A percentile compares a stretch with the other conserved stretches of the same genome.
These are phyloP conservation scores for Colletotrichum magnum DNA, from an alignment of 2,329 filamentous ascomycete genomes.

Conservation along the genomic window DNA sequence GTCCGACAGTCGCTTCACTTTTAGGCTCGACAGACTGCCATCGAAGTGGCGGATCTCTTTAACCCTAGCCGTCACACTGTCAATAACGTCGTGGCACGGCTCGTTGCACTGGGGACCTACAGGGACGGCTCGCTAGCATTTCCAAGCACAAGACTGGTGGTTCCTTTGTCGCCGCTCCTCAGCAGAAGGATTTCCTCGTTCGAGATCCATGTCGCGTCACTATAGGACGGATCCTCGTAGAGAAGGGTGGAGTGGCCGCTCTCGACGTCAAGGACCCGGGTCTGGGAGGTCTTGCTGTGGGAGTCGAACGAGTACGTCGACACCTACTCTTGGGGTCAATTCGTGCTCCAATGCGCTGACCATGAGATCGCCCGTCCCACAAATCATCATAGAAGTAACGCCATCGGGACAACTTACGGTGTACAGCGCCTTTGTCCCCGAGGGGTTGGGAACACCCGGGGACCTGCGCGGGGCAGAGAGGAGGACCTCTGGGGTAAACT, in stretches of 20 bases:
- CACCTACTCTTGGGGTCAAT: slow-evolving; percentile 61
- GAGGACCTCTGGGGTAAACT: slow-evolving; percentile 83
- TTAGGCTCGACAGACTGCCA: slow-evolving; percentile 71
- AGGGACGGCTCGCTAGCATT: slow-evolving; percentile 53
- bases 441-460: slow-evolving; percentile 76
- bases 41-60: slow-evolving; percentile 64
- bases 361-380: not conserved
- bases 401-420: slow-evolving; percentile 58
- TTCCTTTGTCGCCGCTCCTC: slow-evolving; percentile 63
- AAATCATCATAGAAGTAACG: not conserved
- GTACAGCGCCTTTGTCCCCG: slow-evolving; percentile 75
- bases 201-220: slow-evolving; percentile 83
- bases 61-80: slow-evolving; percentile 28
- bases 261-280: slow-evolving; percentile 78
- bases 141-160: slow-evolving; percentile 61
- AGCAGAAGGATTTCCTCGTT: slow-evolving; percentile 73
- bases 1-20: slow-evolving; percentile 65
- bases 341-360: not conserved
- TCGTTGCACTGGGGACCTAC: slow-evolving; percentile 50
- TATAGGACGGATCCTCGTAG: slow-evolving; percentile 74
- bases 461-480: slow-evolving; percentile 83
- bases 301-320: slow-evolving; percentile 86
- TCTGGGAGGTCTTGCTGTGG: slow-evolving; percentile 78
- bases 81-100: slow-evolving; percentile 10
- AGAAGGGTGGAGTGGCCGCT: slow-evolving; percentile 76